Percentiles rank a stretch among this genome's conserved stretches.
Conservation (phyloP, 1,139 yeast genomes). For the Kodamaea fungicola region DNA sequence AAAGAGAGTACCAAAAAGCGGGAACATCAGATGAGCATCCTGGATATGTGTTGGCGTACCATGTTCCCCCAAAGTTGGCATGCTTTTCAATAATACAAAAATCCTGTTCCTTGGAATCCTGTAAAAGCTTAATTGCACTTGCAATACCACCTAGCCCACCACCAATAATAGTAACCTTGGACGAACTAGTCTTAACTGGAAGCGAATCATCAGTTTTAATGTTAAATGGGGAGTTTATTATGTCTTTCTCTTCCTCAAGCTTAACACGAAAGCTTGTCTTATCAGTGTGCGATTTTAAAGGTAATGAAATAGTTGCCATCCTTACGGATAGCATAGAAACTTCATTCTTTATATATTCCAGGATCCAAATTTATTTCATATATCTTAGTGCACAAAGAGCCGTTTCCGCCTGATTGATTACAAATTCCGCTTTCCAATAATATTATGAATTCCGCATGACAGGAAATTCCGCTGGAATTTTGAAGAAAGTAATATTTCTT, state of each 20-base stretch:
- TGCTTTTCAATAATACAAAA: slow-evolving; percentile 43
- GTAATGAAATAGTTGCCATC: too few relatives aligned
- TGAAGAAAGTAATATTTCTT: too few relatives aligned
- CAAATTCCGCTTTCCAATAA: too few relatives aligned
- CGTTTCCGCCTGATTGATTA: too few relatives aligned
- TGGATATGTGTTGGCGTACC: slow-evolving; percentile 54
- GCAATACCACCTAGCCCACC: slow-evolving; percentile 49
- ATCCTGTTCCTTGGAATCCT: slow-evolving; percentile 30
- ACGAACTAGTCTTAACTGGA: slow-evolving; percentile 22
- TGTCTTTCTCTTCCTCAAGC: slow-evolving; percentile 20
- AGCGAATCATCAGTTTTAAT: slow-evolving; percentile 18
- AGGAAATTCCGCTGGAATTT: too few relatives aligned
- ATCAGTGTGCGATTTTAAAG: slow-evolving; percentile 7
- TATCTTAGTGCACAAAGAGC: too few relatives aligned
- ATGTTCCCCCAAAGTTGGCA: slow-evolving; percentile 49
- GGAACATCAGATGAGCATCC: slow-evolving; percentile 55
- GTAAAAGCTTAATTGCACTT: slow-evolving; percentile 27
- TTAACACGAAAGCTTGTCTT: slow-evolving; percentile 31
- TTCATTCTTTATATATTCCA: too few relatives aligned
- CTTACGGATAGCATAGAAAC: too few relatives aligned
- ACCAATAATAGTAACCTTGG: slow-evolving; percentile 41
- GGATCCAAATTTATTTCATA: too few relatives aligned
- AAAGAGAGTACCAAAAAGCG: slow-evolving; percentile 45
- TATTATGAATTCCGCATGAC: too few relatives aligned
- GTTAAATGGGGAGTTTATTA: slow-evolving; percentile 14